Base-by-base conservation (phyloP, 1,284 basidiomycete species). In the Malassezia japonica region DNA sequence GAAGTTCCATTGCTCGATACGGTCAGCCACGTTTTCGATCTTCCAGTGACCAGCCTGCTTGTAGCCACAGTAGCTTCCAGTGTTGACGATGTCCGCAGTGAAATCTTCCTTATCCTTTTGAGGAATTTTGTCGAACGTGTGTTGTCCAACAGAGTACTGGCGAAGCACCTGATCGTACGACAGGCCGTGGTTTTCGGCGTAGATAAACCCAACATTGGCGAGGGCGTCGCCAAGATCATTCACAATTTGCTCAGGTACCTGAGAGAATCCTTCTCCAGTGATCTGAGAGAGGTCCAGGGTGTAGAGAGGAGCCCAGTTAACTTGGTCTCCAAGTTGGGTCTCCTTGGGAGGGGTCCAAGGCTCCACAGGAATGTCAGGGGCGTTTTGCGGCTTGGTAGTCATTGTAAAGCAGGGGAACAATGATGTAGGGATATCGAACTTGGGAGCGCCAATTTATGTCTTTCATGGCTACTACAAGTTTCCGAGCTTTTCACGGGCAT, bases 1-100 rank as follows among this genome's bases (percentile, higher is more conserved):
- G 63, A 74, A 74, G 64, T 76, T 76, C 60, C 76, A 71, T 46
- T 75, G 74, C 49, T 74, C 72, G 48, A 76, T 75, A 2, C 73
- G 64, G 47, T 76, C 75, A 21, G 63, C 57, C 20, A 68, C 57
- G 4, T 70, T 70, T 27, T 67, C 55, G 20, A 69, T 55, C 25
- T 67, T 67, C 74, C 75, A 75, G 62, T 75, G 75, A 0, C 75
- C 75, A 40, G 69, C 69, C 50, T 74, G 70, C 52, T 76, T 76
- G 70, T 76, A 76, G 0, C 75, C 67, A 25, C 64, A 60, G 34
- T 67, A 70, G 31, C 38, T 46, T 1, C 75, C 67, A 0, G 56
- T 61, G n/a, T 47, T 31, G 23, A 65, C 38, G 25, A 70, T 70
- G 37, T 65, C 60, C 2, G 67, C 67, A 28, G 65, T 62, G 61